Evolutionary conservation across 345 rosid genomes (phyloP).

Genomic region (Raphanus sativus): DNA sequence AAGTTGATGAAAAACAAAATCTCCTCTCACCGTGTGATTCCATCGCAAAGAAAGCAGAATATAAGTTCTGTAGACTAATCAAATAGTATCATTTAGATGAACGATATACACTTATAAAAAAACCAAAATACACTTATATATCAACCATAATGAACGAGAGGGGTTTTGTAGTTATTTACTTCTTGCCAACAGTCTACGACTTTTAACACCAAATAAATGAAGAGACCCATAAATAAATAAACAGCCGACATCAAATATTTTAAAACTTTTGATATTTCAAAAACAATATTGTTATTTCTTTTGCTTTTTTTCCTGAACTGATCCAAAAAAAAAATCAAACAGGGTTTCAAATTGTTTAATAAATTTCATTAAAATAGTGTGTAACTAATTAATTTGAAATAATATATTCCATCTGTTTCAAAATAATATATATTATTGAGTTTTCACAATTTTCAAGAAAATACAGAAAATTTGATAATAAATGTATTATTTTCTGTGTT

Average conservation of each 20-base stretch:
- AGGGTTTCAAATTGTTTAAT: not conserved
- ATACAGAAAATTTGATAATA: no score
- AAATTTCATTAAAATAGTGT: not conserved
- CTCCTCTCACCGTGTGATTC: not conserved
- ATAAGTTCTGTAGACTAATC: not conserved
- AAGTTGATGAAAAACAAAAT: not conserved
- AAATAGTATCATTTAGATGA: not conserved
- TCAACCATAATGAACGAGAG: not conserved
- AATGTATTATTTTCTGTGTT: no score
- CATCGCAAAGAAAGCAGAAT: not conserved
- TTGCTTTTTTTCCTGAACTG: no score
- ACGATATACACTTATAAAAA: not conserved
- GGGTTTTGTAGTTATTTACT: not conserved
- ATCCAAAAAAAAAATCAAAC: not conserved
- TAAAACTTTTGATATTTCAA: no score
- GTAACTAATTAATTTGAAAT: not conserved
- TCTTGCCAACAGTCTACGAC: not conserved
- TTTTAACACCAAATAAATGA: not conserved
- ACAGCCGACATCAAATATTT: no score
- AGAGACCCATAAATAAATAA: no score
- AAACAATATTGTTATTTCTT: no score
- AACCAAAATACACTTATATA: no score
- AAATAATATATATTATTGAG: no score
- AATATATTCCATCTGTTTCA: no score
- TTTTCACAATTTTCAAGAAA: no score